phyloP scores from a whole-genome alignment of 2,329 filamentous ascomycete species.

The Aspergillus sp. region DNA sequence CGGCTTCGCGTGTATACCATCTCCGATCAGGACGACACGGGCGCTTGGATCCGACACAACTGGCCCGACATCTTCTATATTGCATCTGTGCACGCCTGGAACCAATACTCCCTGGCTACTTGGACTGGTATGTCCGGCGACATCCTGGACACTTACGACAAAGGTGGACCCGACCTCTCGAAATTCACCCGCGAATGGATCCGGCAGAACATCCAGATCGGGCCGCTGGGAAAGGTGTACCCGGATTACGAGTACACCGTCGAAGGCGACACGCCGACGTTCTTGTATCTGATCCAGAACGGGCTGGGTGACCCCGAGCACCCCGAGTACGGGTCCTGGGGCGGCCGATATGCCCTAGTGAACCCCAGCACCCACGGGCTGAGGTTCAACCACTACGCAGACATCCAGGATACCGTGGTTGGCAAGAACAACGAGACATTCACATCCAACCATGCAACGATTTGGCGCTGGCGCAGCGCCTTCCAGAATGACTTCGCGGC shows the following conservation, averaged over 20 bases:
- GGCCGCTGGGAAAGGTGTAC: slow-evolving; percentile 47
- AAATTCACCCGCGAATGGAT: slow-evolving; percentile 44
- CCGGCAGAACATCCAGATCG: slow-evolving; percentile 54
- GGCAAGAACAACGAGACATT: slow-evolving; percentile 15
- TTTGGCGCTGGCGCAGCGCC: background rate
- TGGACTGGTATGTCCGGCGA: slow-evolving; percentile 49
- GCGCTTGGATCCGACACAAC: slow-evolving; percentile 54
- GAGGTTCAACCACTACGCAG: slow-evolving; percentile 27
- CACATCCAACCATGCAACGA: background rate
- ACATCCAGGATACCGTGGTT: slow-evolving; percentile 34
- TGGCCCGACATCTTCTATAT: slow-evolving; percentile 60
- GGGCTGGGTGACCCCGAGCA: slow-evolving; percentile 39
- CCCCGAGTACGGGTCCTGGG: slow-evolving; percentile 45
- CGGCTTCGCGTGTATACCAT: slow-evolving; percentile 56
- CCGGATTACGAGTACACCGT: slow-evolving; percentile 51
- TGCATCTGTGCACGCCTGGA: slow-evolving; percentile 55
- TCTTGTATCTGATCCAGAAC: slow-evolving; percentile 43
- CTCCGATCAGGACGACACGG: slow-evolving; percentile 59
- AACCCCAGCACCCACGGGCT: background rate
- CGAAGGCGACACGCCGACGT: slow-evolving; percentile 50
- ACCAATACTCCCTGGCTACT: slow-evolving; percentile 51
- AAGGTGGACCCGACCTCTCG: background rate
- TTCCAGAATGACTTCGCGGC: background rate
- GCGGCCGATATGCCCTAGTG: slow-evolving; percentile 35
- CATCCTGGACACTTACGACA: slow-evolving; percentile 50